Base-by-base conservation (phyloP, 75 land plant species). In the Ceratopteris richardii region DNA sequence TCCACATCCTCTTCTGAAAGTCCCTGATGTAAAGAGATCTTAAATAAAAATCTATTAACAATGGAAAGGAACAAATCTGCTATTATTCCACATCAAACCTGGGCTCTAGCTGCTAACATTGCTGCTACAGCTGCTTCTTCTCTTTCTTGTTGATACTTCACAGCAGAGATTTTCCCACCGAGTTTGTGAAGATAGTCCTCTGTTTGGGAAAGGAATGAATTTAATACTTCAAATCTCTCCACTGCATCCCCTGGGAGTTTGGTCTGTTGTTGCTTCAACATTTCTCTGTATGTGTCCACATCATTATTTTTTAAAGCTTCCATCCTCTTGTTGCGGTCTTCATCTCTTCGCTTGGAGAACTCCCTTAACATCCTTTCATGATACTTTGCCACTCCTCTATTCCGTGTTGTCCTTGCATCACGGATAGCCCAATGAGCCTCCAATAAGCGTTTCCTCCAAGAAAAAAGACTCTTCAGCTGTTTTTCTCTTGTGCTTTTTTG, bases 251-350 rank as follows among this genome's bases (percentile, higher is more conserved):
- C 99, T n/a, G 84, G 86, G 7, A 90, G 66, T 63, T 79, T 82
- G 19, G 73, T 87, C 65, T 95, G 99, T 65, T 95, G 99, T 67
- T 95, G 83, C 46, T 79, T 53, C 60, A 95, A 60, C 87, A 94
- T 94, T 40, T 90, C 89, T 29, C 97, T 73, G 46, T 95, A 95
- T 50, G 97, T 82, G 63, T 95, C 97, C 18, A 95, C 97, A 66
- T 95, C 99, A 80, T 95, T 95, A 56, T 95, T 95, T 68, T 95
- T 95, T 77, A 95, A 78, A 0, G 99, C 99, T 54, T 95, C 99
- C 99, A 95, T 95, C 62, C 99, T 79, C 73, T 78, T 87, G 55
- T 73, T 87, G 18, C 97, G 66, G 52, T 77, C 97, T 64, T 95
- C 99, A 82, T 90, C 99, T 60, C 87, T 90, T 52, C 75, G 82